Evolutionary conservation across 306 rosid species (phyloP), one percentile per base, ranked within the genome.

Genomic region (Argentina anserina): DNA sequence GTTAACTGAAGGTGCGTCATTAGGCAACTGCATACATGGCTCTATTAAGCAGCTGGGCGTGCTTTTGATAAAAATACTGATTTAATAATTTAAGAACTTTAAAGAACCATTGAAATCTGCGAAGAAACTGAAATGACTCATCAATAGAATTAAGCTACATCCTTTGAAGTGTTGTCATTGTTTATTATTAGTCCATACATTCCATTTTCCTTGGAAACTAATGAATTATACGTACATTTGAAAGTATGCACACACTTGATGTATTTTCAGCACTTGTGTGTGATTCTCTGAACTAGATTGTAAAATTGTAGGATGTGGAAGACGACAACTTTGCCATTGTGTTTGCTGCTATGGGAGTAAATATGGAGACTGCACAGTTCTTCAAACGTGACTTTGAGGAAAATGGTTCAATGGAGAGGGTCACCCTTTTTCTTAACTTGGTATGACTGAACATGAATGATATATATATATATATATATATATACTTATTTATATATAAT

Each of bases 261-360:
- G 29, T 36, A n/a, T 21, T 26, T 53, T 13, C 8, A 41, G 28
- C 46, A 18, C n/a, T 29, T 39, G 13, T 6, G 13, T 6, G 58
- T 55, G 42, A 66, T 55, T 46, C 17, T 23, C 73, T 62, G 18
- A 60, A n/a, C 67, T n/a, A 55, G 45, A 7, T 63, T 63, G 28
- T 87, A 73, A 42, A 74, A 81, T 45, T 84, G 68, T 88, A 95
- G 99, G 89, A 66, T 66, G 83, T 43, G 33, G 93, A 80, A 82
- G 99, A 91, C 33, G 99, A 95, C 88, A 91, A 95, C 76, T 95
- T 95, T 78, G 99, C 99, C 81, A 95, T 91, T 80, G 99, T 94
- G 76, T 95, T 95, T 87, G 99, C 99, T 18, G 99, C 99, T 79
- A 95, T 95, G 99, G 99, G 99, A 76, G 99, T 95, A 75, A 95